Conservation (phyloP, 2,329 filamentous ascomycete species). For the Pezicula neosporulosa region DNA sequence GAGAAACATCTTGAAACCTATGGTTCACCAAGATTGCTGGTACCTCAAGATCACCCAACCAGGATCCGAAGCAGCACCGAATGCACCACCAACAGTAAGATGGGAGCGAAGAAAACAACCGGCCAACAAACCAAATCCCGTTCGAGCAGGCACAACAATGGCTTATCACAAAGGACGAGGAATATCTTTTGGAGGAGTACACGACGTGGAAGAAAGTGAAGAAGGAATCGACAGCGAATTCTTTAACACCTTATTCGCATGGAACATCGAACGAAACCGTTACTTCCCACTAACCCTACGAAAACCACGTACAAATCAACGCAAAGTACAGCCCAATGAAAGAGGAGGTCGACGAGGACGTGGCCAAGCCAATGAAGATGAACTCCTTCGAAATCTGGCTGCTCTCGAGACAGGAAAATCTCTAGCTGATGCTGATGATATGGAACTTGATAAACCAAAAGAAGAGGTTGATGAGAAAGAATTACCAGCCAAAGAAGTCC, state of each 20-base stretch:
- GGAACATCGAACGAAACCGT: conserved; percentile 92
- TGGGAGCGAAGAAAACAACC: conserved; percentile 96
- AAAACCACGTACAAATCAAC: conserved; percentile 66
- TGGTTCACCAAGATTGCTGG: conserved; percentile 95
- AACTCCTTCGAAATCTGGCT: conserved; percentile 81
- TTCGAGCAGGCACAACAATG: conserved; percentile 89
- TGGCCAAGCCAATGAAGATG: conserved; percentile 87
- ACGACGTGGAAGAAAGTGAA: conserved; percentile 86
- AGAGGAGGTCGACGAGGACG: conserved; percentile 64
- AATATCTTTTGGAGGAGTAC: conserved; percentile 90
- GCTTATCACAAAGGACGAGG: conserved; percentile 89
- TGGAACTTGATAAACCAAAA: conserved; percentile 46
- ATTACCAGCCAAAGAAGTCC: conserved; percentile 57
- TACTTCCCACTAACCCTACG: conserved; percentile 83
- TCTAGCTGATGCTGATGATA: conserved; percentile 48
- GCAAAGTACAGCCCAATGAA: conserved; percentile 54
- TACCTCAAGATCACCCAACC: conserved; percentile 80
- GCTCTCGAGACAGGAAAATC: conserved; percentile 75
- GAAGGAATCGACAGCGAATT: conserved; percentile 97
- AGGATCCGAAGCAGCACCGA: conserved; percentile 59
- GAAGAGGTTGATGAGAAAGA: conserved; percentile 51
- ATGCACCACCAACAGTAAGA: conserved; percentile 67
- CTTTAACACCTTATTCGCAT: conserved; percentile 87
- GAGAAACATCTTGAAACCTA: conserved; percentile 75
- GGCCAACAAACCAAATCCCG: conserved; percentile 79